phyloP scores from a whole-genome alignment of 345 rosid species.

The Eucalyptus polyanthemos region DNA sequence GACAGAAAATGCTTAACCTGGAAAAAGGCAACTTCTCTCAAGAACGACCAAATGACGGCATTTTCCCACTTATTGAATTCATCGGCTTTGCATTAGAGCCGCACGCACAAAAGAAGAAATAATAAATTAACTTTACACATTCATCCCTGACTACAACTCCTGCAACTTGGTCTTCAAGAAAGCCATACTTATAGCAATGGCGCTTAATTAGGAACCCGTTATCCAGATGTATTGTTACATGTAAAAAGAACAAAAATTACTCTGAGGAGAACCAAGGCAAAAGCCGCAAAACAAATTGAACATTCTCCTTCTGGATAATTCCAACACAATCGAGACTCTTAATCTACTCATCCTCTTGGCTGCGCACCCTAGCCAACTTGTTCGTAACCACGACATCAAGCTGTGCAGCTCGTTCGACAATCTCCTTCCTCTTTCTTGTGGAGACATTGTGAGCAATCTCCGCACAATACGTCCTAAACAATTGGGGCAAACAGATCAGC shows the following conservation, averaged over 20 bases:
- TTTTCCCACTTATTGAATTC: not conserved
- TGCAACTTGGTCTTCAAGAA: not conserved
- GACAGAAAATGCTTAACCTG: not conserved
- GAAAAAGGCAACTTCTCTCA: not conserved
- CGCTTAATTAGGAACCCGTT: not conserved
- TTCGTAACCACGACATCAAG: conserved; percentile 67
- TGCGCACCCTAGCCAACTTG: conserved; percentile 64
- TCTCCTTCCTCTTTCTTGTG: conserved; percentile 70
- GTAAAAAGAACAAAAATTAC: not conserved
- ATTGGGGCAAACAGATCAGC: not conserved
- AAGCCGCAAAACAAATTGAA: not conserved
- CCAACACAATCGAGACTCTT: not conserved
- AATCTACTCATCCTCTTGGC: conserved; percentile 72
- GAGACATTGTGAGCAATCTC: conserved; percentile 84
- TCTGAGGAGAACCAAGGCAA: not conserved
- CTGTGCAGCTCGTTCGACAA: conserved; percentile 77
- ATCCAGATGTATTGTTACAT: not conserved
- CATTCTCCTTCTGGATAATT: not conserved
- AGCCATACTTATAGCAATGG: not conserved
- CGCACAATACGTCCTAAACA: conserved; percentile 61
- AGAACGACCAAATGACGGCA: not conserved
- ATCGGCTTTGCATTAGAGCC: not conserved
- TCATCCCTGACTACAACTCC: not conserved
- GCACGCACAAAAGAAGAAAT: not conserved
- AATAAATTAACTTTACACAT: not conserved